Evolutionary conservation across 2,329 filamentous ascomycete genomes (phyloP), one percentile per base, ranked within the genome.

Genomic region (Lojkania enalia): DNA sequence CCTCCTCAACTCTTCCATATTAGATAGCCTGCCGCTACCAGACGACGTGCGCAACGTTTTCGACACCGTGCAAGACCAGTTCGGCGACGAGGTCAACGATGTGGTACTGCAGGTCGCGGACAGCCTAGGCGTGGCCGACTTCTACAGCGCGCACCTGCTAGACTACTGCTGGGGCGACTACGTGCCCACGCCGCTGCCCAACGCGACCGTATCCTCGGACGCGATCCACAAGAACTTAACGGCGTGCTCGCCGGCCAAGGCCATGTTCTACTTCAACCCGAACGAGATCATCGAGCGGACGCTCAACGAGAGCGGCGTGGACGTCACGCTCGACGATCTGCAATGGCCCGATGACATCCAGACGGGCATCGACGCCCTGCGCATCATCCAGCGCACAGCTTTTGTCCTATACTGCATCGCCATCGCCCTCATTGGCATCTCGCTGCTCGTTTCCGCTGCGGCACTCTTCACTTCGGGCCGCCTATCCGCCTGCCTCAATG

Each of bases 331-430:
- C 15, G 61, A 70, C 1, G 73, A 78, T 35, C 67, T 86, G 32
- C 60, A 77, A 27, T 85, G 81, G 81, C 80, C 82, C 0, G 62
- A 72, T 2, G 74, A 77, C 14, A 77, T 86, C 49, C 71, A 78
- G 49, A 66, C 76, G 12, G 79, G 77, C 12, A 72, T 85, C 41
- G 58, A 75, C 25, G 73, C 74, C 0, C 70, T 85, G 33, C 71
- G 72, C 21, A 61, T 74, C 2, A 75, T 78, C 1, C 72, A 74
- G 48, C 73, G 74, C 18, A 77, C 77, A 2, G 77, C 77, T 48
- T 82, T 83, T 33, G 72, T 83, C 3, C 71, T 85, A 18, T 86
- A 85, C 62, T 78, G 77, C 55, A 74, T 85, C 30, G 77, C 77
- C 12, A 77, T 82, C 49, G 77, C 65, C 4, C 69, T 80, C 7